Conservation (phyloP, 768 basidiomycete species). For the Termitomyces sp. region DNA sequence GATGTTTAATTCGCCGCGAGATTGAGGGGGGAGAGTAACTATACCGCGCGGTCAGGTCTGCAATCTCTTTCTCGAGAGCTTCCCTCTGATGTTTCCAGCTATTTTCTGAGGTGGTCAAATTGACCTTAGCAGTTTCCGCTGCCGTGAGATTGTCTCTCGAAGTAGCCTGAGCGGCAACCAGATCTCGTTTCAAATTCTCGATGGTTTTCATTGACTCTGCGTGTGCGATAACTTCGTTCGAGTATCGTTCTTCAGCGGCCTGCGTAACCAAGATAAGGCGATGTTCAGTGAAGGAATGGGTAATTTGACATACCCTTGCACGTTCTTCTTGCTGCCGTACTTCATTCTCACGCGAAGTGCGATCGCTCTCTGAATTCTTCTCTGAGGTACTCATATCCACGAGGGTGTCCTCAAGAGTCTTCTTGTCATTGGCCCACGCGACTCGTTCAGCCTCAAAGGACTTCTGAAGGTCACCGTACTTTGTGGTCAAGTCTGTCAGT, state of each 20-base stretch:
- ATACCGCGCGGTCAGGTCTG: slow-evolving; percentile 67
- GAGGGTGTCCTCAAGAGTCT: slow-evolving; percentile 75
- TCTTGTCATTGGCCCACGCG: slow-evolving; percentile 76
- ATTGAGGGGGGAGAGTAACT: slow-evolving; percentile 9
- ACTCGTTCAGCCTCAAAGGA: slow-evolving; percentile 63
- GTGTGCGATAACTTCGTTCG: slow-evolving; percentile 77
- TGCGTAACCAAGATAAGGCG: slow-evolving; percentile 14
- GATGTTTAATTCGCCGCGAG: background rate
- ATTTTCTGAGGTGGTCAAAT: slow-evolving; percentile 60
- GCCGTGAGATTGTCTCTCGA: slow-evolving; percentile 55
- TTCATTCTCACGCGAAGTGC: slow-evolving; percentile 56
- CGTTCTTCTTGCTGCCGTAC: slow-evolving; percentile 65
- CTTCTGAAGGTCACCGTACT: slow-evolving; percentile 55
- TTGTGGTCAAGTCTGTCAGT: slow-evolving; percentile 37
- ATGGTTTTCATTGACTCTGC: slow-evolving; percentile 79
- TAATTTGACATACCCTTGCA: slow-evolving; percentile 43
- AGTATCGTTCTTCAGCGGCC: slow-evolving; percentile 78
- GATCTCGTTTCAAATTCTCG: slow-evolving; percentile 57
- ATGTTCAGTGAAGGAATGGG: background rate
- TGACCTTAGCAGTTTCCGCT: slow-evolving; percentile 71
- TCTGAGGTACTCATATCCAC: slow-evolving; percentile 76
- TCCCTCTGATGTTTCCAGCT: slow-evolving; percentile 83
- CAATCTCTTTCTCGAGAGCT: slow-evolving; percentile 70
- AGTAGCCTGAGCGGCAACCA: slow-evolving; percentile 43
- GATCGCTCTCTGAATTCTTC: slow-evolving; percentile 58